A percentile compares a stretch with the other conserved stretches of the same genome.
Conservation (phyloP, 106 monocot genomes). For the Ottelia alismoides region DNA sequence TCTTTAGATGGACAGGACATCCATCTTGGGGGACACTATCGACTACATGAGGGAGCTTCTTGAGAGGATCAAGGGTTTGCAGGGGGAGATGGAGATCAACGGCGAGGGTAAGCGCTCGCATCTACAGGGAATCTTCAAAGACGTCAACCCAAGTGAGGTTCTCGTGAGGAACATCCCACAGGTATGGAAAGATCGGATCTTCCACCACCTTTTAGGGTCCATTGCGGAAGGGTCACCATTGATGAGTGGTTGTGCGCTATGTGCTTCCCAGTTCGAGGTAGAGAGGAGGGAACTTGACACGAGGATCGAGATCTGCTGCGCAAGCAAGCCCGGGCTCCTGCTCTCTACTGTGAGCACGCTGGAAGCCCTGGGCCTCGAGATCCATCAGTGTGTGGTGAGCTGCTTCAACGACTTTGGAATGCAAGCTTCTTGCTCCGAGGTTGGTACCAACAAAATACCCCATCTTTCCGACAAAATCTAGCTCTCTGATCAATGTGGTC, state of each 20-base stretch:
- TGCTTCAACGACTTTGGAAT: conserved; percentile 98
- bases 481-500: not conserved
- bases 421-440: conserved; percentile 96
- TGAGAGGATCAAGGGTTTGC: conserved; percentile 76
- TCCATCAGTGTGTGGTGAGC: conserved; percentile 86
- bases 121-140: conserved; percentile 58
- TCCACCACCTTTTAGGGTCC: not conserved
- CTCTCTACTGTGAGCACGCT: conserved; percentile 77
- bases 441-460: conserved; percentile 1
- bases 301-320: conserved; percentile 76
- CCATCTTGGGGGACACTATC: conserved; percentile 92
- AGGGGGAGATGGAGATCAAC: conserved; percentile 47
- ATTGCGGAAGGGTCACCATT: no score
- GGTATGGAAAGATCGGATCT: conserved; percentile 19
- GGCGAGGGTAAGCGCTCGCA: conserved; percentile 5
- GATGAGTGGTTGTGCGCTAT: not conserved
- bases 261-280: conserved; percentile 61
- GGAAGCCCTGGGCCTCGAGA: conserved; percentile 74
- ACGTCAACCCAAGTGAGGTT: conserved; percentile 48
- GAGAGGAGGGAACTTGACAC: conserved; percentile 70
- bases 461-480: not conserved
- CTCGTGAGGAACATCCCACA: conserved; percentile 75
- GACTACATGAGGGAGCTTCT: conserved; percentile 99
- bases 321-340: conserved; percentile 64
- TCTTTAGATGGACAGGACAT: conserved; percentile 90